Evolutionary conservation across 2,329 filamentous ascomycete genomes (phyloP).

Genomic region (Dichotomopilus funicola): DNA sequence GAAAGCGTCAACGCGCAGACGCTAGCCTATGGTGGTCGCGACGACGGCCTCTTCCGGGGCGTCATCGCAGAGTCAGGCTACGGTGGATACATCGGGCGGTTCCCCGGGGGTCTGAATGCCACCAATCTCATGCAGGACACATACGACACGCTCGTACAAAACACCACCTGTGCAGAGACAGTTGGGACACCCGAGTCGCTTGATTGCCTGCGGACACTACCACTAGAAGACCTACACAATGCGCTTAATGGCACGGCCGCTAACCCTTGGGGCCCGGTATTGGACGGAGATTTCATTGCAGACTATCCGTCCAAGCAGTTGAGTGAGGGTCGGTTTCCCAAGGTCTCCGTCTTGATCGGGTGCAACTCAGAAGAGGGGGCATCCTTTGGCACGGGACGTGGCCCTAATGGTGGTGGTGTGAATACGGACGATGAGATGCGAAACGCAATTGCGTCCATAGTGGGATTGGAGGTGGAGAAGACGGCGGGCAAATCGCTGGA

Average conservation of each 20-base stretch:
- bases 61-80: conserved; percentile 22
- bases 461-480: neutral
- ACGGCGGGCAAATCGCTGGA: neutral
- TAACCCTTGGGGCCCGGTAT: conserved; percentile 21
- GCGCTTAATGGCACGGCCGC: conserved; percentile 13
- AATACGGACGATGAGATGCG: conserved; percentile 4
- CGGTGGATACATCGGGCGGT: conserved; percentile 17
- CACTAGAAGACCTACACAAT: conserved; percentile 27
- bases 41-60: conserved; percentile 40
- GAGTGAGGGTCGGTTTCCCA: conserved; percentile 28
- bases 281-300: conserved; percentile 33
- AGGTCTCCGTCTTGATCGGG: conserved; percentile 32
- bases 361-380: conserved; percentile 31
- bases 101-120: neutral
- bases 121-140: conserved; percentile 18
- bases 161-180: conserved; percentile 26
- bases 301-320: conserved; percentile 29
- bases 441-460: neutral
- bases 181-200: conserved; percentile 17
- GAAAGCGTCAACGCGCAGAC: conserved; percentile 30
- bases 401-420: neutral
- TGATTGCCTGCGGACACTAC: conserved; percentile 25
- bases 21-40: conserved; percentile 29
- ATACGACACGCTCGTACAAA: conserved; percentile 16
- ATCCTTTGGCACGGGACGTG: neutral